These are phyloP conservation scores for Byssothecium circinans DNA, from an alignment of 2,329 filamentous ascomycete genomes.

Conservation along the genomic window DNA sequence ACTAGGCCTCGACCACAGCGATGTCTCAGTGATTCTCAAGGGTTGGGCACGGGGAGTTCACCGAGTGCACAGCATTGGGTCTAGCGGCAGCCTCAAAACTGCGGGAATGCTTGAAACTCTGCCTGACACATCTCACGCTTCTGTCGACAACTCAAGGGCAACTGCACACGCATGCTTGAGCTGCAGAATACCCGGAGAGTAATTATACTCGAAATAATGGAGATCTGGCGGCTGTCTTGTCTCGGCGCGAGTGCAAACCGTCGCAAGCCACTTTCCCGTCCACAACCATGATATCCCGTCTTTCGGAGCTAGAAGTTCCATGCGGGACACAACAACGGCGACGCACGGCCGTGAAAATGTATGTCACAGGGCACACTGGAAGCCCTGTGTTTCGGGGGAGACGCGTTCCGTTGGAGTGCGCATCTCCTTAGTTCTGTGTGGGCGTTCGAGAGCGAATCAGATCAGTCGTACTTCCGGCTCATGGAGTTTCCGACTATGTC, in stretches of 20 bases:
- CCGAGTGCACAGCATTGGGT: background rate
- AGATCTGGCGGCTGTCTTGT: slow-evolving; percentile 6
- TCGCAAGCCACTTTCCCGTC: slow-evolving; percentile 13
- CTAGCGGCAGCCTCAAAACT: slow-evolving; percentile 9
- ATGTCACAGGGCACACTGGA: too few relatives aligned
- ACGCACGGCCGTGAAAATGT: too few relatives aligned
- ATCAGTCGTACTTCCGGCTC: background rate
- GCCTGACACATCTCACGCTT: slow-evolving; percentile 30
- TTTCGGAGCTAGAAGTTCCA: slow-evolving; percentile 2
- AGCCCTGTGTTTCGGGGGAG: too few relatives aligned
- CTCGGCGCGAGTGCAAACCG: slow-evolving; percentile 7
- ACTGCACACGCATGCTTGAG: slow-evolving; percentile 27
- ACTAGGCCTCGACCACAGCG: background rate
- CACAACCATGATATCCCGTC: slow-evolving; percentile 2
- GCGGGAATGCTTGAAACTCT: slow-evolving; percentile 26
- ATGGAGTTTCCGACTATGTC: slow-evolving; percentile 8
- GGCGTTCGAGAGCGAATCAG: background rate
- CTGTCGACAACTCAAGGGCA: slow-evolving; percentile 20
- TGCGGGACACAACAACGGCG: too few relatives aligned
- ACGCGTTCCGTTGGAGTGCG: too few relatives aligned
- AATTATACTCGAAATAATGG: slow-evolving; percentile 19
- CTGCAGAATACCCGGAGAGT: slow-evolving; percentile 7
- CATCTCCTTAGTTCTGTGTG: background rate
- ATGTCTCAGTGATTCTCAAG: background rate
- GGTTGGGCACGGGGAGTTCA: background rate